Evolutionary conservation across 768 basidiomycete species (phyloP).

Genomic region (Agaricus blazei): DNA sequence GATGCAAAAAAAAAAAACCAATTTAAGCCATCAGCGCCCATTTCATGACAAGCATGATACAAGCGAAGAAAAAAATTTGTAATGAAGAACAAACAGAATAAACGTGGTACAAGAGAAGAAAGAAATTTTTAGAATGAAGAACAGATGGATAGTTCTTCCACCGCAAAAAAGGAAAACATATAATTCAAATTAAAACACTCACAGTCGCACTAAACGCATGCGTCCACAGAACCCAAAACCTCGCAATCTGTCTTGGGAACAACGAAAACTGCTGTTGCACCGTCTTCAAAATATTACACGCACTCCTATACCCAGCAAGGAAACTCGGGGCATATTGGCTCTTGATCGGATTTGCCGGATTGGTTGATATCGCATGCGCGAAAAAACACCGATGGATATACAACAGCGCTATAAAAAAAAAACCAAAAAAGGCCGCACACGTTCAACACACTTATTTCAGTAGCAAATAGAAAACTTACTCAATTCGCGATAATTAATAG

Average conservation of each 20-base stretch:
- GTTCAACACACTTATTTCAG: no score
- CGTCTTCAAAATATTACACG: slow-evolving; percentile 50
- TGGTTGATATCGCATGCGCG: slow-evolving; percentile 62
- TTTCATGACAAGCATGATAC: no score
- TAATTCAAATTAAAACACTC: slow-evolving; percentile 15
- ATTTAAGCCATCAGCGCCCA: no score
- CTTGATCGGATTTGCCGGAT: slow-evolving; percentile 62
- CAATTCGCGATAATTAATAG: slow-evolving; percentile 64
- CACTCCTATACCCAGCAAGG: slow-evolving; percentile 62
- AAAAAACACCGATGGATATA: slow-evolving; percentile 78
- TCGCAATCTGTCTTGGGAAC: slow-evolving; percentile 53
- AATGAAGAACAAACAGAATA: no score
- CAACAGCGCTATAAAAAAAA: slow-evolving; percentile 44
- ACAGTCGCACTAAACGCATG: slow-evolving; percentile 66
- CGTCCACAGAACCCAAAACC: slow-evolving; percentile 73
- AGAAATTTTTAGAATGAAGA: no score
- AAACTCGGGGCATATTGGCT: slow-evolving; percentile 64
- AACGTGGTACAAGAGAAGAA: no score
- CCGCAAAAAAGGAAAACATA: not conserved
- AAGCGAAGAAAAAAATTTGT: no score
- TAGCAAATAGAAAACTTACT: slow-evolving; percentile 35
- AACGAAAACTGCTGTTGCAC: slow-evolving; percentile 43
- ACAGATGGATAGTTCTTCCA: no score
- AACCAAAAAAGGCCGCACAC: not conserved
- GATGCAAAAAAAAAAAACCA: no score